Percentiles rank a stretch among this genome's conserved stretches.
Evolutionary conservation across 768 basidiomycete species (phyloP).

Genomic region (Boletellus sp.): DNA sequence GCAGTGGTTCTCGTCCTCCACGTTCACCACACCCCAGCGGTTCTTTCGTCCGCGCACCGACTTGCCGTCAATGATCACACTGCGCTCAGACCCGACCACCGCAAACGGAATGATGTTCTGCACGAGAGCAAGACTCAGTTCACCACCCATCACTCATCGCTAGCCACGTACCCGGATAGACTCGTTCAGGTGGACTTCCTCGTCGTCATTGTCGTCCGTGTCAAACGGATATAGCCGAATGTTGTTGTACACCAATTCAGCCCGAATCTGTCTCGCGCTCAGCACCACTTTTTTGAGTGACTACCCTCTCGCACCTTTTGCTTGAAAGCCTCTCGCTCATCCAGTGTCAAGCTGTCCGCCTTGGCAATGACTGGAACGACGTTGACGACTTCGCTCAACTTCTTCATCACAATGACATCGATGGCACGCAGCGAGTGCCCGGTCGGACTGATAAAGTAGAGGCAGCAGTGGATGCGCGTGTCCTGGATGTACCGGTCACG

Average conservation of each 20-base stretch:
- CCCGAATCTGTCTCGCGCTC: slow-evolving; percentile 67
- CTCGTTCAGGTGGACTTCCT: slow-evolving; percentile 88
- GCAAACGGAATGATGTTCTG: slow-evolving; percentile 96
- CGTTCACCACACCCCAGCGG: slow-evolving; percentile 98
- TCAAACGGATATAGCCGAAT: slow-evolving; percentile 97
- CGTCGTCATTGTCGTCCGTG: slow-evolving; percentile 91
- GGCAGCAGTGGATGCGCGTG: slow-evolving; percentile 95
- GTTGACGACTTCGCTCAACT: slow-evolving; percentile 97
- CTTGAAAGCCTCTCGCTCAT: slow-evolving; percentile 93
- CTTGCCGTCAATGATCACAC: slow-evolving; percentile 94
- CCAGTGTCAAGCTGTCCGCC: slow-evolving; percentile 88
- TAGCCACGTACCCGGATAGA: slow-evolving; percentile 71
- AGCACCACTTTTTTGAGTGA: background rate
- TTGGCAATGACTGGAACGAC: slow-evolving; percentile 99
- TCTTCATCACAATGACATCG: slow-evolving; percentile 98
- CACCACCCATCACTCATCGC: background rate
- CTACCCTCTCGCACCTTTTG: slow-evolving; percentile 54
- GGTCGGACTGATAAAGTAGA: slow-evolving; percentile 99
- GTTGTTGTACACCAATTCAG: slow-evolving; percentile 85
- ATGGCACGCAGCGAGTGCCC: slow-evolving; percentile 95
- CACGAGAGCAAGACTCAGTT: background rate
- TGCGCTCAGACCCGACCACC: slow-evolving; percentile 94
- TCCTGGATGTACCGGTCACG: slow-evolving; percentile 98
- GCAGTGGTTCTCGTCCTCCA: slow-evolving; percentile 95
- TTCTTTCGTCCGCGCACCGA: slow-evolving; percentile 94